Evolutionary conservation across 2,329 filamentous ascomycete species (phyloP).

Genomic region (Sclerotinia minor): DNA sequence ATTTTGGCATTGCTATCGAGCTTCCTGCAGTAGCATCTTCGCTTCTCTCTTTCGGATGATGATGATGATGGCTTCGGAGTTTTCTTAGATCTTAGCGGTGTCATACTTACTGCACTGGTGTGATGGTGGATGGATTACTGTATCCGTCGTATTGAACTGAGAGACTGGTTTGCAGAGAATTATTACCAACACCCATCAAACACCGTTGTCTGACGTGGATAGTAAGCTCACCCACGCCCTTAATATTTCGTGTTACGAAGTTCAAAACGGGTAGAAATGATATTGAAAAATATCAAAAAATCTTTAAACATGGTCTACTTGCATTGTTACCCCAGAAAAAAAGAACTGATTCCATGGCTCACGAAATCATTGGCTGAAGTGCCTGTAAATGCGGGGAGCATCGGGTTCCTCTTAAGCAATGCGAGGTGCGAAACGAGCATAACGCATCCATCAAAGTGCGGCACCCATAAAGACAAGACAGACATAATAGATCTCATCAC

Average conservation of each 20-base stretch:
- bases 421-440: slow-evolving; percentile 7
- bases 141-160: slow-evolving; percentile 9
- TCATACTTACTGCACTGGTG: neutral
- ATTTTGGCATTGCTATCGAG: slow-evolving; percentile 6
- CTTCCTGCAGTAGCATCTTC: slow-evolving; percentile 10
- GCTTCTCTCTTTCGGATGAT: neutral
- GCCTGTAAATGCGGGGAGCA: slow-evolving; percentile 15
- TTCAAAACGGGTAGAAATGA: neutral
- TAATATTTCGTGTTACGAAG: slow-evolving; percentile 1
- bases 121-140: neutral
- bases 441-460: slow-evolving; percentile 14
- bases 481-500: slow-evolving; percentile 34
- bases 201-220: slow-evolving; percentile 9
- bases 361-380: neutral
- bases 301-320: neutral
- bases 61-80: neutral
- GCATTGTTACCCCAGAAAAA: slow-evolving; percentile 1
- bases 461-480: slow-evolving; percentile 25
- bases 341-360: neutral
- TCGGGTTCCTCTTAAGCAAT: slow-evolving; percentile 10
- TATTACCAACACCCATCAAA: neutral
- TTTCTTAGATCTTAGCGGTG: slow-evolving; percentile 6
- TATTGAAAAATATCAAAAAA: slow-evolving; percentile 5
- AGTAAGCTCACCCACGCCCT: slow-evolving; percentile 16
- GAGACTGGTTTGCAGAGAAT: neutral